Conservation (phyloP, 805 yeast genomes). For the Yarrowia sp. region DNA sequence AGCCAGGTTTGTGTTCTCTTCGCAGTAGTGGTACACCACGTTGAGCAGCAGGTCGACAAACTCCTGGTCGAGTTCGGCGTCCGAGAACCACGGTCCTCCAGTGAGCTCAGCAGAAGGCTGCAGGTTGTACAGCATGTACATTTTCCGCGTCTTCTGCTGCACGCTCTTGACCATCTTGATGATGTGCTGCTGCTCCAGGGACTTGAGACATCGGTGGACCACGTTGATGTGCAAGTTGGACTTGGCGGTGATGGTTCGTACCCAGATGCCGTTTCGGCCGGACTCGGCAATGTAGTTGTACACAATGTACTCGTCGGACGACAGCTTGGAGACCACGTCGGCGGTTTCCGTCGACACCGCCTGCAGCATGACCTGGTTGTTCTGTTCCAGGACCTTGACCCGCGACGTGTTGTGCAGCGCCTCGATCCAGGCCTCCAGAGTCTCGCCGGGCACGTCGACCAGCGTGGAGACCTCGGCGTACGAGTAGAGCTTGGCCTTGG, state of each 20-base stretch:
- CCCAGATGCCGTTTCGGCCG: constrained; percentile 96
- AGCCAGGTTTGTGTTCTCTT: constrained; percentile 49
- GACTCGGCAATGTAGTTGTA: constrained; percentile 91
- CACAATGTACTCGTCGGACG: constrained; percentile 81
- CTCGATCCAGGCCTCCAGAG: constrained; percentile 27
- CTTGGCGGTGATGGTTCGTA: constrained; percentile 85
- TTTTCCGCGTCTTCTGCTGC: constrained; percentile 89
- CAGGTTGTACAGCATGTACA: constrained; percentile 90
- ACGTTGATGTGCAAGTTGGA: constrained; percentile 91
- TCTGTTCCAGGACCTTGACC: constrained; percentile 33
- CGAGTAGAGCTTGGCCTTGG: constrained; percentile 31
- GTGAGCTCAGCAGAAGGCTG: constrained; percentile 96
- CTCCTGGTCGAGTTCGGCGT: constrained; percentile 91
- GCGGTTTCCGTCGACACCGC: constrained; percentile 14
- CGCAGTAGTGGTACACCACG: constrained; percentile 84
- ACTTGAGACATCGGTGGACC: constrained; percentile 81
- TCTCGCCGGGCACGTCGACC: constrained; percentile 9
- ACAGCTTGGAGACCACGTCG: constrained; percentile 4
- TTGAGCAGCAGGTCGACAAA: constrained; percentile 84
- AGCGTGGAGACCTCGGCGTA: constrained; percentile 13
- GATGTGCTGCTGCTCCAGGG: constrained; percentile 77
- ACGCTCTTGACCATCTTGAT: constrained; percentile 92
- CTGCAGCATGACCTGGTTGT: constrained; percentile 18
- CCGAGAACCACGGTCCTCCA: constrained; percentile 99
- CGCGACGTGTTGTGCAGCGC: constrained; percentile 15